Evolutionary conservation across 2,329 filamentous ascomycete species (phyloP).

Genomic region (Pseudogymnoascus sp.): DNA sequence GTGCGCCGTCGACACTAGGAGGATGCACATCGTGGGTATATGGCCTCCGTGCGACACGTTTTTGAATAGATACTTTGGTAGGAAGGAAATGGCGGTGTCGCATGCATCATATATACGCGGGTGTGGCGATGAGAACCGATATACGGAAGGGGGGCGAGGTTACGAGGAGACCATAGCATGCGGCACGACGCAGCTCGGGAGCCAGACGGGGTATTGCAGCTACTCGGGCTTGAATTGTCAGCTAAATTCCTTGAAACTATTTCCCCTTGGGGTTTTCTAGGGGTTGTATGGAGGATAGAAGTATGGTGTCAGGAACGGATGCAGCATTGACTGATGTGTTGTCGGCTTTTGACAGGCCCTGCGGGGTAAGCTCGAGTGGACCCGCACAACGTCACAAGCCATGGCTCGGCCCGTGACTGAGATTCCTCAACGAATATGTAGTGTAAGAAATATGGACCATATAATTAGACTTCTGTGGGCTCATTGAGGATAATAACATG

Average conservation of each 20-base stretch:
- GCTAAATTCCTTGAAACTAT: neutral
- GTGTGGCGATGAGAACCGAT: neutral
- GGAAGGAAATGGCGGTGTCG: neutral
- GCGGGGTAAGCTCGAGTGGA: neutral
- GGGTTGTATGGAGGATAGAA: neutral
- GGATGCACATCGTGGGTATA: slow-evolving; percentile 59
- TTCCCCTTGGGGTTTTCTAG: neutral
- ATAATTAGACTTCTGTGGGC: neutral
- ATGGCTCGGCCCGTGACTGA: slow-evolving; percentile 3
- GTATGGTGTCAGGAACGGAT: neutral
- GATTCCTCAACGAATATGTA: neutral
- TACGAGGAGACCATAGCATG: neutral
- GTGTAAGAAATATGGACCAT: neutral
- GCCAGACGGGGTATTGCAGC: neutral
- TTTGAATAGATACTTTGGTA: neutral
- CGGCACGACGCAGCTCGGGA: neutral
- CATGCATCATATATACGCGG: neutral
- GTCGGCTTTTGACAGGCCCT: neutral
- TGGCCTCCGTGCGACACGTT: neutral
- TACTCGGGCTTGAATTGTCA: neutral
- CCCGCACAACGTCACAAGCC: neutral
- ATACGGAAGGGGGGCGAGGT: neutral
- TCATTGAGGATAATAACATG: neutral
- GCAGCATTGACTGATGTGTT: slow-evolving; percentile 3
- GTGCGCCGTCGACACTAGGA: slow-evolving; percentile 65